A percentile compares a stretch with the other conserved stretches of the same genome.
phyloP scores from a whole-genome alignment of 2,329 filamentous ascomycete species.

The Cordyceps cateniannulata region DNA sequence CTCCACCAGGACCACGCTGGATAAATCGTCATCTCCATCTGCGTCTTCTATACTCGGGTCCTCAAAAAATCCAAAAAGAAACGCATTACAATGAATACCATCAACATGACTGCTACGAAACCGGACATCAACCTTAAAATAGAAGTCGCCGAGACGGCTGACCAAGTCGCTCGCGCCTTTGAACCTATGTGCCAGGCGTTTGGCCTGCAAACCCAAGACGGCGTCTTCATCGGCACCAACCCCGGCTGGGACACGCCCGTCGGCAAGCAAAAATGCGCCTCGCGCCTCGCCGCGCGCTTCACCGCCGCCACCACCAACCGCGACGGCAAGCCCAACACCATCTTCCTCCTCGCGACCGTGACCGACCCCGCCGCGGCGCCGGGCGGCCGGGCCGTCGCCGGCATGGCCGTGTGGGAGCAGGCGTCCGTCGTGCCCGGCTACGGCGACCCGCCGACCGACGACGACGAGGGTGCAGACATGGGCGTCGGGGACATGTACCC shows the following conservation, averaged over 20 bases:
- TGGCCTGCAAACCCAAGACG: conserved; percentile 43
- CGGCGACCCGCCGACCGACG: conserved; percentile 34
- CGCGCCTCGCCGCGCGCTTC: conserved; percentile 37
- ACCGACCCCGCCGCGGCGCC: conserved; percentile 25
- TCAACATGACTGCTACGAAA: not conserved
- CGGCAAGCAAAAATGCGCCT: conserved; percentile 31
- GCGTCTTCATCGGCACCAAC: conserved; percentile 44
- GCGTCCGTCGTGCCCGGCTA: conserved; percentile 40
- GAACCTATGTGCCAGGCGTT: conserved; percentile 31
- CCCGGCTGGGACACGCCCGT: conserved; percentile 47
- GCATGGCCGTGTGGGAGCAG: conserved; percentile 50
- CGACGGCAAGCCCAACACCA: conserved; percentile 39
- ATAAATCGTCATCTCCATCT: too few relatives aligned
- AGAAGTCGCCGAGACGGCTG: conserved; percentile 21
- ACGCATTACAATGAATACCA: too few relatives aligned
- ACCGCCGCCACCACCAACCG: conserved; percentile 29
- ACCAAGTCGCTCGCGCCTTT: conserved; percentile 23
- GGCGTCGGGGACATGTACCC: conserved; percentile 35
- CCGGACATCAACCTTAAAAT: conserved; percentile 12
- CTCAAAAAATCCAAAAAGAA: too few relatives aligned
- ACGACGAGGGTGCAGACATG: conserved; percentile 24
- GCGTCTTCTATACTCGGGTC: too few relatives aligned
- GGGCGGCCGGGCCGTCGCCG: conserved; percentile 31
- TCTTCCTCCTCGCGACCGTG: conserved; percentile 49
- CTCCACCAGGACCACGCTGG: too few relatives aligned